phyloP scores from a whole-genome alignment of 2,329 filamentous ascomycete species.

The Stagonosporopsis rhizophila region DNA sequence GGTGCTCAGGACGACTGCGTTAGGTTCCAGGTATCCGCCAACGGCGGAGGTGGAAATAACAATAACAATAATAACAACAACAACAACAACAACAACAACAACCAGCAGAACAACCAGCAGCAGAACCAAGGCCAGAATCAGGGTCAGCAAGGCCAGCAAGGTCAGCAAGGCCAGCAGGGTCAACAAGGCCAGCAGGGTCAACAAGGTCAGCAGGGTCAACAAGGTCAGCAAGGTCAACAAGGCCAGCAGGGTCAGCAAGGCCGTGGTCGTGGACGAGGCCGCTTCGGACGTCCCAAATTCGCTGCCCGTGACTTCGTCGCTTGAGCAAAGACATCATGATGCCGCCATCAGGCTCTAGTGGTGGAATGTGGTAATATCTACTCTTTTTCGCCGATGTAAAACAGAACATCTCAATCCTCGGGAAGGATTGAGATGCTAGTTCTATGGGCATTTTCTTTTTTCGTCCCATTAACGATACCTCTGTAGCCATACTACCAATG shows the following conservation, averaged over 20 bases:
- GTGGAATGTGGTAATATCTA: constrained; percentile 40
- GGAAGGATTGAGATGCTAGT: constrained; percentile 37
- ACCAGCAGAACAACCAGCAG: constrained; percentile 11
- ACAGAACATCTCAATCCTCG: constrained; percentile 34
- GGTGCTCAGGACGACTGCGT: constrained; percentile 63
- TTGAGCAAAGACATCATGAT: constrained; percentile 19
- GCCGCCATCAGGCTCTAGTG: constrained; percentile 7
- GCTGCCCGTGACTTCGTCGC: constrained; percentile 44
- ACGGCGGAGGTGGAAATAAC: constrained; percentile 20
- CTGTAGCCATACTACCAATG: constrained; percentile 41
- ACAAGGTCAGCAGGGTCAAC: constrained; percentile 9
- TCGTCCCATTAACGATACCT: constrained; percentile 34
- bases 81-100: constrained; percentile 9
- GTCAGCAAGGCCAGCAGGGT: constrained; percentile 24
- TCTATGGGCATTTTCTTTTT: constrained; percentile 37
- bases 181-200: constrained; percentile 15
- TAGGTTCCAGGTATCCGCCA: constrained; percentile 54
- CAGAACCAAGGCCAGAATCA: constrained; percentile 4
- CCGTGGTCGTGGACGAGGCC: constrained; percentile 29
- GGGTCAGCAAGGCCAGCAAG: constrained; percentile 13
- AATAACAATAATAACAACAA: constrained; percentile 9
- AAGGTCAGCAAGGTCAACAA: constrained; percentile 24
- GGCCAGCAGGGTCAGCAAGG: constrained; percentile 4
- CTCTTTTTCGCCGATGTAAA: constrained; percentile 32
- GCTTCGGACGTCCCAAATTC: constrained; percentile 41